A percentile compares a stretch with the other conserved stretches of the same genome.
phyloP scores from a whole-genome alignment of 371 early-diverging fungal genomes.

The Parasitella parasitica region DNA sequence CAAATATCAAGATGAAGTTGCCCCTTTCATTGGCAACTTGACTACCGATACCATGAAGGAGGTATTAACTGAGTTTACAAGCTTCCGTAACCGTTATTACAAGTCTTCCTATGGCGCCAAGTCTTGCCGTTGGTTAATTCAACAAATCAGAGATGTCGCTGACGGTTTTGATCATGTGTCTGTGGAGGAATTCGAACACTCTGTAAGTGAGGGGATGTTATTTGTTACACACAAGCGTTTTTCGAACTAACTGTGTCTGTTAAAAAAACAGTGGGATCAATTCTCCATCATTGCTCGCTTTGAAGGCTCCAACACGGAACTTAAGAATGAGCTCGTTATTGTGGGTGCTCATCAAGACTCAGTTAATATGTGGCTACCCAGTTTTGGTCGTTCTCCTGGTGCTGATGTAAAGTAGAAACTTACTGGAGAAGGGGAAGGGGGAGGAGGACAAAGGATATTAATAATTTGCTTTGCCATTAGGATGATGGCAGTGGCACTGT shows the following conservation, averaged over 20 bases:
- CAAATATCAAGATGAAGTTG: conserved; percentile 54
- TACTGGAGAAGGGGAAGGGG: background rate
- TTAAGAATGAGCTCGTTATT: conserved; percentile 72
- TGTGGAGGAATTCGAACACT: conserved; percentile 74
- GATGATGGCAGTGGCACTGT: conserved; percentile 91
- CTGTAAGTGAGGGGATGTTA: conserved; percentile 25
- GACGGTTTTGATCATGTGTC: conserved; percentile 56
- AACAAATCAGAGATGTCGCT: conserved; percentile 57
- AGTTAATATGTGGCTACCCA: conserved; percentile 83
- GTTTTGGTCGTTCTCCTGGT: conserved; percentile 80
- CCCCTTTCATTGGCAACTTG: conserved; percentile 56
- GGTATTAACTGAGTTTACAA: conserved; percentile 69
- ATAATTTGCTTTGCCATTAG: conserved; percentile 39
- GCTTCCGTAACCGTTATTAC: conserved; percentile 90
- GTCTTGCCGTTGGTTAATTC: conserved; percentile 77
- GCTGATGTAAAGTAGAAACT: conserved; percentile 60
- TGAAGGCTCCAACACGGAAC: conserved; percentile 55
- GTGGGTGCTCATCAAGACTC: conserved; percentile 93
- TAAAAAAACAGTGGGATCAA: conserved; percentile 42
- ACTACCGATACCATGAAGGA: conserved; percentile 62
- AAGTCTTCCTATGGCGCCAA: conserved; percentile 69
- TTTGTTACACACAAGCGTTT: background rate
- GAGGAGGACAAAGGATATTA: background rate
- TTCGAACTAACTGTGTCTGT: background rate
- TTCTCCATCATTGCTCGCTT: conserved; percentile 62